Evolutionary conservation across 2,329 filamentous ascomycete genomes (phyloP), one percentile per base, ranked within the genome.

Genomic region (Aureobasidium uvarum): DNA sequence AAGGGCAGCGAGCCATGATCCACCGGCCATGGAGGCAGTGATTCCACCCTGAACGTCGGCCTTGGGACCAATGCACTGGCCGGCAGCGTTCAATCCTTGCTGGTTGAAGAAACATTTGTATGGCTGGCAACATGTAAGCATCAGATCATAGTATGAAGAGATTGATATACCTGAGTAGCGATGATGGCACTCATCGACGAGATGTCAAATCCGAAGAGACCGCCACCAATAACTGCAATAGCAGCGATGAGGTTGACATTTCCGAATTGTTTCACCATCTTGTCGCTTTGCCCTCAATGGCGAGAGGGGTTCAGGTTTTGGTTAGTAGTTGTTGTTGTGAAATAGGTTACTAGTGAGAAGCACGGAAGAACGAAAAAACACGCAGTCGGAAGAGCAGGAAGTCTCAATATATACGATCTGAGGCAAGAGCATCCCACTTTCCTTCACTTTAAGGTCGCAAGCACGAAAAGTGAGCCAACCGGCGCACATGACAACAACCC

Each of bases 201-300:
- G 71, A 92, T 91, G 77, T 92, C 90, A 74, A 92, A 92, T 70
- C 90, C 90, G 72, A 92, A 92, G 28, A 91, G 79, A 20, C 83
- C 85, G 72, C 88, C 89, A 70, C 88, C 88, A 79, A 81, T 81
- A 68, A 85, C 81, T 73, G 84, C 79, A 73, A 85, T 83, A 72
- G 81, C 81, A 63, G 83, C 81, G 68, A 86, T 84, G 65, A 81
- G 74, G 72, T 87, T 86, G 70, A 86, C 81, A 68, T 86, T 86
- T 28, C 83, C 81, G 62, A 85, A 81, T 64, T 74, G 68, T 67
- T 71, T 72, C 71, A 74, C 71, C 67, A 41, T 70, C 45, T 48
- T 58, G 45, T 13, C 33, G 14, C 45, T 36, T 2, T 38, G 58
- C 33, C 59, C 48, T 18, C 48, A 20, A 52, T 41, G 36, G 46